Base-by-base conservation (phyloP, 2,329 filamentous ascomycete species). In the Microthyrium microscopicum region DNA sequence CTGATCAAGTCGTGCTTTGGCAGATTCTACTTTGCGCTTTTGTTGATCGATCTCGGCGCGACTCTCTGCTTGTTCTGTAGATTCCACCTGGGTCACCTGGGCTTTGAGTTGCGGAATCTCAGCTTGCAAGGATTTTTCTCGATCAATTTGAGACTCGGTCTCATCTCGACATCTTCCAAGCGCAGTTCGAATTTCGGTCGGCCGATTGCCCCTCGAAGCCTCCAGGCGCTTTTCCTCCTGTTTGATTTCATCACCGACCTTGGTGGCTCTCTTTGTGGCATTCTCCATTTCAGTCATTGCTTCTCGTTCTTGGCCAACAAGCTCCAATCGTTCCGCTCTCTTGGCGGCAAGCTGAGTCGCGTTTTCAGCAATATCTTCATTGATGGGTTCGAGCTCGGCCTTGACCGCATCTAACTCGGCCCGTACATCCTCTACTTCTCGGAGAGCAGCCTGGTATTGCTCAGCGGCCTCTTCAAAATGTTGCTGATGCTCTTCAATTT, bases 401-500 rank as follows among this genome's bases (percentile, higher is more conserved):
- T 47, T 47, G 13, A 44, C 36, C 5, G 53, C 47, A 5, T 41
- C 39, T 22, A 16, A 27, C 1, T 29, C 17, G 15, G 41, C 39
- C 21, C 46, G 35, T 5, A 34, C 29, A 21, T 50, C 42, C 26
- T 57, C 44, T 3, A 59, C 58, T 20, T 43, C 38, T 35, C 45
- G 45, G 11, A 55, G 35, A 13, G n/a, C n/a, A n/a, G n/a, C n/a
- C 42, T 68, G 62, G 9, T 54, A 48, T 6, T 58, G 41, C n/a
- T 58, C 53, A 29, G 48, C 50, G 13, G 70, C 63, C 21, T 62
- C 53, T 20, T 57, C 49, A 5, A 61, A 58, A 29, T 54, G 53
- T 17, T 62, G 48, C 44, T 73, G 68, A 9, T 72, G 71, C 13
- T 69, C 57, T 16, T 73, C 61, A 3, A 78, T 60, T 44, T 76